Evolutionary conservation across 176 grass and related monocot species (phyloP).

Genomic region (Carex myosuroides): DNA sequence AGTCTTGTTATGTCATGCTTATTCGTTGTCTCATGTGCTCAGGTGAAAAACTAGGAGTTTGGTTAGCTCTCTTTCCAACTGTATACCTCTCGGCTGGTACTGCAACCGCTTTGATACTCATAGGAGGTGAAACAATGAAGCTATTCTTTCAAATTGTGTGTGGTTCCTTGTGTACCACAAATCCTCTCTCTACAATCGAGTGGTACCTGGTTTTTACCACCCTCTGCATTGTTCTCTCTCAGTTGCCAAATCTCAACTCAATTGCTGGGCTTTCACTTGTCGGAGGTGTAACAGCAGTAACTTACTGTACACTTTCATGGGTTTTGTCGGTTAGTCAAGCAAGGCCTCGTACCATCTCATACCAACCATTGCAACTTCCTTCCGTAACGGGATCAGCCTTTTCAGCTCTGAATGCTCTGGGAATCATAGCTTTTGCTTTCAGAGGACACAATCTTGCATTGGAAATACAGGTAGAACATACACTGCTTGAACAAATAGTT

Average conservation of each 20-base stretch:
- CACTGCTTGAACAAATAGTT: neutral
- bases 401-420: slow-evolving; percentile 70
- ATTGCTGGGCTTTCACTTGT: slow-evolving; percentile 92
- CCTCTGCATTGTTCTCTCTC: slow-evolving; percentile 78
- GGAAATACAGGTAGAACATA: slow-evolving; percentile 85
- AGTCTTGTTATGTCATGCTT: neutral
- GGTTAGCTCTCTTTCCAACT: slow-evolving; percentile 92
- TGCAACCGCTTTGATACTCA: slow-evolving; percentile 81
- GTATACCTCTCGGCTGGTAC: slow-evolving; percentile 93
- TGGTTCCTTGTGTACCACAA: slow-evolving; percentile 51
- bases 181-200: slow-evolving; percentile 77
- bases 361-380: slow-evolving; percentile 42
- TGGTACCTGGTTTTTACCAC: slow-evolving; percentile 98
- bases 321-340: slow-evolving; percentile 77
- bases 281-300: slow-evolving; percentile 77
- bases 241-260: slow-evolving; percentile 96
- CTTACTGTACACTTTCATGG: slow-evolving; percentile 85
- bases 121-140: slow-evolving; percentile 96
- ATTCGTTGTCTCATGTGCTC: neutral
- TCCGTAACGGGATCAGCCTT: slow-evolving; percentile 47
- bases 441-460: slow-evolving; percentile 91
- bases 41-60: slow-evolving; percentile 84
- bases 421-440: slow-evolving; percentile 94
- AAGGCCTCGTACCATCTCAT: slow-evolving; percentile 47
- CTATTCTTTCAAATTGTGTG: slow-evolving; percentile 95